Evolutionary conservation across 306 rosid species (phyloP).

Genomic region (Calophaca sinica): DNA sequence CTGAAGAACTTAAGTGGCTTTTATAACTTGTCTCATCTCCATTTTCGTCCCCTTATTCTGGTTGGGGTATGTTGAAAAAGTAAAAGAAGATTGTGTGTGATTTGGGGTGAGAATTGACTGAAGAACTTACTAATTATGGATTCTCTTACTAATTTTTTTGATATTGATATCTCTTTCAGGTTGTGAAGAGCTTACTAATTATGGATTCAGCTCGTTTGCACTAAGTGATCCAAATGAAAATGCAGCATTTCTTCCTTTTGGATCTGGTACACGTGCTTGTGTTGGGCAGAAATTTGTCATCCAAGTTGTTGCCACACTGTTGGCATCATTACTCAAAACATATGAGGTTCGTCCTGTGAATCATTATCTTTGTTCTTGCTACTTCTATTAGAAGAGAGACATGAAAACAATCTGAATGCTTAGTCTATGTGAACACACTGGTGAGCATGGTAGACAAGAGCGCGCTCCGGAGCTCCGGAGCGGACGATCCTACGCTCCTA

Average conservation of each 20-base stretch:
- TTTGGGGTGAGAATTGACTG: slow-evolving; percentile 23
- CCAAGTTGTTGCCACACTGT: slow-evolving; percentile 64
- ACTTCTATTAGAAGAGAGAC: neutral
- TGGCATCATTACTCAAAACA: slow-evolving; percentile 64
- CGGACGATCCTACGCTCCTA: too few species aligned
- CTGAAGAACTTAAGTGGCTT: neutral
- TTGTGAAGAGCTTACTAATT: slow-evolving; percentile 46
- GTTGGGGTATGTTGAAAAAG: neutral
- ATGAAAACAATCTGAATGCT: slow-evolving; percentile 7
- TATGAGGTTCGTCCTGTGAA: slow-evolving; percentile 66
- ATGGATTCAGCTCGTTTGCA: slow-evolving; percentile 47
- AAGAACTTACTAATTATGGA: too few species aligned
- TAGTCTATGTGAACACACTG: too few species aligned
- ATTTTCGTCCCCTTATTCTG: neutral
- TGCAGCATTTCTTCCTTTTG: slow-evolving; percentile 79
- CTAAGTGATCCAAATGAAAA: slow-evolving; percentile 72
- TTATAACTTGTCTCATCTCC: neutral
- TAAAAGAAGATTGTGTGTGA: neutral
- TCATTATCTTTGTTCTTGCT: slow-evolving; percentile 9
- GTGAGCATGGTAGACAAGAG: too few species aligned
- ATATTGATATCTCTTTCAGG: slow-evolving; percentile 46
- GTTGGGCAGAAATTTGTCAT: slow-evolving; percentile 76
- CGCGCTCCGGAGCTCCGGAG: too few species aligned
- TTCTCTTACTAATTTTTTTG: slow-evolving; percentile 37
- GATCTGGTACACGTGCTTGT: slow-evolving; percentile 78